Conservation (phyloP, 371 early-diverging fungal species). For the Batkoa obscura region DNA sequence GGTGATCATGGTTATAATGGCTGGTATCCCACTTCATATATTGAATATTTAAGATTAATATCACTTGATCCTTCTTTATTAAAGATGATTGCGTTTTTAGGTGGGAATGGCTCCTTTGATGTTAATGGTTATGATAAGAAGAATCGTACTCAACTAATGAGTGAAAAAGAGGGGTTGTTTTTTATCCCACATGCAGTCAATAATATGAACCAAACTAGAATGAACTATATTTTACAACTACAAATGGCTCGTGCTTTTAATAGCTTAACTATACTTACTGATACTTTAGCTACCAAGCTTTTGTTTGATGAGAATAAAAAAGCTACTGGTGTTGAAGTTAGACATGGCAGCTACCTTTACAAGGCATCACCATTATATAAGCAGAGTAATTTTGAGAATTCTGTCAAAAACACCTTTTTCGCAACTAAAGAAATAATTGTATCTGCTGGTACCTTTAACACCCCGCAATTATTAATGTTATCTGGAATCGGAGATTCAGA, state of each 20-base stretch:
- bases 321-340: background rate
- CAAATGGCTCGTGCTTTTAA: background rate
- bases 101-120: background rate
- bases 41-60: background rate
- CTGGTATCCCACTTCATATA: background rate
- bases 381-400: background rate
- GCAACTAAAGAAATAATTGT: constrained; percentile 14
- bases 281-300: background rate
- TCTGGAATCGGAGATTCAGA: constrained; percentile 10
- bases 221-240: background rate
- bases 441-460: constrained; percentile 12
- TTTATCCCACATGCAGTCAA: background rate
- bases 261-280: background rate
- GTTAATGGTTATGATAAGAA: background rate
- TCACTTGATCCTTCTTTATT: background rate
- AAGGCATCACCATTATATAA: background rate
- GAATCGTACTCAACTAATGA: background rate
- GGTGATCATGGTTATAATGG: constrained; percentile 1
- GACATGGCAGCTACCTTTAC: background rate
- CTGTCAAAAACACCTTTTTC: background rate
- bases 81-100: background rate
- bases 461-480: constrained; percentile 13
- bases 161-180: background rate
- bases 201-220: background rate
- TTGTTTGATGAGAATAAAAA: background rate